These are phyloP conservation scores for Mycena belliarum DNA, from an alignment of 768 basidiomycete species.

Conservation along the genomic window DNA sequence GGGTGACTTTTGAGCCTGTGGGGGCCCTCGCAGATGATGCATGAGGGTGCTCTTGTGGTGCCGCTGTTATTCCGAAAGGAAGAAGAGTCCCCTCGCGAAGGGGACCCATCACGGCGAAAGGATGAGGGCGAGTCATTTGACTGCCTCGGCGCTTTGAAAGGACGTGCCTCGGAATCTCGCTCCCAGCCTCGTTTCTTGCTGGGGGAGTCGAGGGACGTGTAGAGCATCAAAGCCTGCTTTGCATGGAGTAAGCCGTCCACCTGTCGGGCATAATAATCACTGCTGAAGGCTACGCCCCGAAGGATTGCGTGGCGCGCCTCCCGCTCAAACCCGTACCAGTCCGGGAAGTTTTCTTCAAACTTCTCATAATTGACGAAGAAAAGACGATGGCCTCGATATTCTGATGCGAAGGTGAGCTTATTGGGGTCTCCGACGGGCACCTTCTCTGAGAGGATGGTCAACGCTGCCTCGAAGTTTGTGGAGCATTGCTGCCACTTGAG, in stretches of 20 bases:
- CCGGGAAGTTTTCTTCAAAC: conserved; percentile 6
- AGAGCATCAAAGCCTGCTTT: not conserved
- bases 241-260: not conserved
- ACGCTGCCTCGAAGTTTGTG: not conserved
- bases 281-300: not conserved
- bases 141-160: not conserved
- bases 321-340: conserved; percentile 16
- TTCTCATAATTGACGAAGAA: conserved; percentile 12
- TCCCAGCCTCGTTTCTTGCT: not conserved
- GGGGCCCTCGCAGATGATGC: conserved; percentile 24
- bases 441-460: not conserved
- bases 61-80: not conserved
- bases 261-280: not conserved
- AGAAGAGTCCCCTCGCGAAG: not conserved
- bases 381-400: not conserved
- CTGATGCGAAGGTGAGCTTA: not conserved
- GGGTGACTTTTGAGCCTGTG: conserved; percentile 25
- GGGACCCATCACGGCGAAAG: not conserved
- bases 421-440: not conserved
- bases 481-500: conserved; percentile 3
- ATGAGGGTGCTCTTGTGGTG: conserved; percentile 1
- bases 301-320: conserved; percentile 9
- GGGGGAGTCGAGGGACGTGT: not conserved
- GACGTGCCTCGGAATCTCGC: not conserved
- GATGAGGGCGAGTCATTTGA: not conserved